Evolutionary conservation across 768 basidiomycete genomes (phyloP).

Genomic region (Xerocomellus dryophilus): DNA sequence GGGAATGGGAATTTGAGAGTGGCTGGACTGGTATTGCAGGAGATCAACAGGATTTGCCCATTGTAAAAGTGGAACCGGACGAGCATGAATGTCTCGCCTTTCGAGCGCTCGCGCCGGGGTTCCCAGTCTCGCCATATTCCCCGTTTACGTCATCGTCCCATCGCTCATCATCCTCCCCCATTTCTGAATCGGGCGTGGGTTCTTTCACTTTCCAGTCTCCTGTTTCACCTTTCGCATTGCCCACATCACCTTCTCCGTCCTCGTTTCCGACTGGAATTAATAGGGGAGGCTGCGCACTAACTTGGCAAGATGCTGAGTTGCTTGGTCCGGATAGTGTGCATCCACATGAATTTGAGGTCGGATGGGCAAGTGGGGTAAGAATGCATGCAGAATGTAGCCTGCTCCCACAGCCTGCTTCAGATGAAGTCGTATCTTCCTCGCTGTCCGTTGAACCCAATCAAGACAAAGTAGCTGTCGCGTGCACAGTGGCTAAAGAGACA

Average conservation of each 20-base stretch:
- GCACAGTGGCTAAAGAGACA: constrained; percentile 5
- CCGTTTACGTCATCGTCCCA: constrained; percentile 19
- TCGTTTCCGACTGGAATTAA: constrained; percentile 8
- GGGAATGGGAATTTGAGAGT: constrained; percentile 36
- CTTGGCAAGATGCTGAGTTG: constrained; percentile 45
- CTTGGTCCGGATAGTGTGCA: constrained; percentile 46
- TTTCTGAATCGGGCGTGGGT: constrained; percentile 15
- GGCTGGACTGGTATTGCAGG: constrained; percentile 21
- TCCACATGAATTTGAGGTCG: constrained; percentile 42
- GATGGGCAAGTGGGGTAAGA: constrained; percentile 26
- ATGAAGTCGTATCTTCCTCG: not conserved
- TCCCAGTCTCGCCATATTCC: constrained; percentile 19
- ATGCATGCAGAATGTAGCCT: constrained; percentile 9
- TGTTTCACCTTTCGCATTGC: constrained; percentile 12
- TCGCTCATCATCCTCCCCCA: constrained; percentile 18
- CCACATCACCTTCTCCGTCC: constrained; percentile 7
- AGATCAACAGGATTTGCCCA: constrained; percentile 19
- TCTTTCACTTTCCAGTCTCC: constrained; percentile 15
- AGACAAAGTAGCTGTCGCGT: not conserved
- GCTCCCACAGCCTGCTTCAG: constrained; percentile 5
- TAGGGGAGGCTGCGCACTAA: constrained; percentile 24
- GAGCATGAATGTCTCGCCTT: constrained; percentile 30
- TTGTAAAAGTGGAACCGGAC: constrained; percentile 44
- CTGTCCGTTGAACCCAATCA: not conserved
- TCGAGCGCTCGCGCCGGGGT: constrained; percentile 2